phyloP scores from a whole-genome alignment of 164 flowering plant genomes.

The Cinnamomum chago region DNA sequence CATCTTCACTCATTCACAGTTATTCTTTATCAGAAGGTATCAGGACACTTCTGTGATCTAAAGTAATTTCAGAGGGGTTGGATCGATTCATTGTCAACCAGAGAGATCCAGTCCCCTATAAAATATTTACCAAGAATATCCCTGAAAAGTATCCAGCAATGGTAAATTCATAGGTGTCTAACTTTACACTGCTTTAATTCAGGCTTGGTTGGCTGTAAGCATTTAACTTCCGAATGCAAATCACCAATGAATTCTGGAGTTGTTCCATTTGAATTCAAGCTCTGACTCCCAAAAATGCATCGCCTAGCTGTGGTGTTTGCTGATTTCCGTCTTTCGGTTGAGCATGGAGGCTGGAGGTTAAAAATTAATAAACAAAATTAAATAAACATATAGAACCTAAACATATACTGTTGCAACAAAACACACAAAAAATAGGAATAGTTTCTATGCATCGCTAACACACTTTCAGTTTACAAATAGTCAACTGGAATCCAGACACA shows the following conservation, averaged over 20 bases:
- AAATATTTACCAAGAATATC: background rate
- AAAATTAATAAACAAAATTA: background rate
- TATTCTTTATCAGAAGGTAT: background rate
- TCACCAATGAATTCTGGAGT: background rate
- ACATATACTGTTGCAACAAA: background rate
- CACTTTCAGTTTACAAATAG: background rate
- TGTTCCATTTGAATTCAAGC: constrained; percentile 4
- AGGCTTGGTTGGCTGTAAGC: background rate
- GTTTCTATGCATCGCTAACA: background rate
- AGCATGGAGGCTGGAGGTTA: background rate
- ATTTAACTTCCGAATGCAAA: background rate
- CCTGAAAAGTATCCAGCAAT: background rate
- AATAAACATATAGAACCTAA: background rate
- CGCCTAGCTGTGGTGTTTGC: background rate
- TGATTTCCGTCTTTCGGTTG: background rate
- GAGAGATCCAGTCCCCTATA: background rate
- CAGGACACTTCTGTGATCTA: background rate
- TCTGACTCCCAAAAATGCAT: constrained; percentile 2
- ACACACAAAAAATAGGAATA: no score
- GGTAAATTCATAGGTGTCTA: background rate
- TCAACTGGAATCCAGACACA: background rate
- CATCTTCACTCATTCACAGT: background rate
- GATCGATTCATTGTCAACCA: background rate
- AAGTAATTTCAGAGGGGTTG: background rate
- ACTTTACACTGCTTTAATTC: background rate